These are phyloP conservation scores for Alternaria panax DNA, from an alignment of 2,329 filamentous ascomycete species.

Conservation along the genomic window DNA sequence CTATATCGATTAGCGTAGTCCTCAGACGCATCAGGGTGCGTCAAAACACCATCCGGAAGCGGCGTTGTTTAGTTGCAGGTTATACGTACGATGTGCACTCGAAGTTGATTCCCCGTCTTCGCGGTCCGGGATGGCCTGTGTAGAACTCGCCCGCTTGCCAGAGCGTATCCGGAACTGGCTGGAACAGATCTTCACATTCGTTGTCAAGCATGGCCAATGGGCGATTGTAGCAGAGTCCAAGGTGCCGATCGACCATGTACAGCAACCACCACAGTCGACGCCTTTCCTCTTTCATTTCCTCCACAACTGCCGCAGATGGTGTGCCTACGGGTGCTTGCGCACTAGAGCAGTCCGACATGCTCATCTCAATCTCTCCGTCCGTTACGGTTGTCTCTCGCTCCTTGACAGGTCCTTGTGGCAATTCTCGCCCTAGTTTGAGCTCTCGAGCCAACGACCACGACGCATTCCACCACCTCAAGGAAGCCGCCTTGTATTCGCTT, in stretches of 20 bases:
- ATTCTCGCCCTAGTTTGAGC: constrained; percentile 84
- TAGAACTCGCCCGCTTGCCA: constrained; percentile 87
- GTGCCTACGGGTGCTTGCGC: constrained; percentile 36
- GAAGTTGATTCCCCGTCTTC: constrained; percentile 71
- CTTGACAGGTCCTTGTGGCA: constrained; percentile 66
- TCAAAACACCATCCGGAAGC: background rate
- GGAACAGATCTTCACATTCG: constrained; percentile 81
- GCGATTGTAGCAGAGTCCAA: constrained; percentile 89
- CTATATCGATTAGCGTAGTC: constrained; percentile 14
- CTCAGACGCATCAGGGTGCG: background rate
- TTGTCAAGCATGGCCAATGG: constrained; percentile 82
- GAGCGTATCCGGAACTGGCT: constrained; percentile 83
- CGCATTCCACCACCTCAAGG: constrained; percentile 91
- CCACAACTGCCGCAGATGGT: constrained; percentile 46
- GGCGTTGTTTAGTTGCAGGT: background rate
- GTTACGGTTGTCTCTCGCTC: constrained; percentile 42
- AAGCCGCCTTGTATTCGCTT: constrained; percentile 83
- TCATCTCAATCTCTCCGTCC: constrained; percentile 49
- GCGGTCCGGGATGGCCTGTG: constrained; percentile 52
- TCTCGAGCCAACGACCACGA: constrained; percentile 90
- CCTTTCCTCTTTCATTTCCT: constrained; percentile 76
- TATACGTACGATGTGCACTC: constrained; percentile 71
- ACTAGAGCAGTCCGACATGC: constrained; percentile 39
- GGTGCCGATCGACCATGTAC: constrained; percentile 83
- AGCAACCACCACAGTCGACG: constrained; percentile 92